Percentiles rank a stretch among this genome's conserved stretches.
These are phyloP conservation scores for Plectosphaerella sp. DNA, from an alignment of 2,329 filamentous ascomycete genomes.

Conservation along the genomic window DNA sequence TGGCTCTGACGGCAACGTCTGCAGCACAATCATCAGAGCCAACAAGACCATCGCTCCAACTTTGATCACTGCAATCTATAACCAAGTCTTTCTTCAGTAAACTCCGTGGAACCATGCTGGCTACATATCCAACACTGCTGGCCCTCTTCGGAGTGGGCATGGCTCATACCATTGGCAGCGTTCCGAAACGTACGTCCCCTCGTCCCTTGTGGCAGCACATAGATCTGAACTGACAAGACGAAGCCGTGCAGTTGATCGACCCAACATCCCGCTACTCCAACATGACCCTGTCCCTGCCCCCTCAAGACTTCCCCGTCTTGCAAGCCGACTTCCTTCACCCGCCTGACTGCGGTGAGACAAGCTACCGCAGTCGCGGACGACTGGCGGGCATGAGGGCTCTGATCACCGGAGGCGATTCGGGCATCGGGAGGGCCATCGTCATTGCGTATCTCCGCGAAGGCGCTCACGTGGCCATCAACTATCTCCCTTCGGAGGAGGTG, in stretches of 20 bases:
- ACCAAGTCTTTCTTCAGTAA: no score
- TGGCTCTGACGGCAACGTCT: no score
- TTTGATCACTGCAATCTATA: no score
- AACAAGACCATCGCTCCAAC: no score
- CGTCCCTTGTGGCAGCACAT: no score
- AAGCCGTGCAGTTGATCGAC: neutral
- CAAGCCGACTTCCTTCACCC: conserved; percentile 4
- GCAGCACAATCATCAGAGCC: no score
- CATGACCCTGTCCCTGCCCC: conserved; percentile 5
- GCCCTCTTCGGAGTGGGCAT: no score
- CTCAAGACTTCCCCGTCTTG: conserved; percentile 1
- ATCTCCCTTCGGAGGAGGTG: conserved; percentile 10
- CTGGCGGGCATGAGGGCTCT: neutral
- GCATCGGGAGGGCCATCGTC: conserved; percentile 9
- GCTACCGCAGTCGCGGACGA: neutral
- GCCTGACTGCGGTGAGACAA: conserved; percentile 1
- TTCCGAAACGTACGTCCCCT: no score
- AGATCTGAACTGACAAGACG: neutral
- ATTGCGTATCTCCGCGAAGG: conserved; percentile 11
- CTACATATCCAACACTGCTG: no score
- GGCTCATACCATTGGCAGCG: no score
- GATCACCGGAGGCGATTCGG: conserved; percentile 3
- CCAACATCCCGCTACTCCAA: neutral
- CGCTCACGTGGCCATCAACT: conserved; percentile 11
- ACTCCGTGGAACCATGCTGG: no score